Evolutionary conservation across 768 basidiomycete genomes (phyloP).

Genomic region (Leccinum arenicola): DNA sequence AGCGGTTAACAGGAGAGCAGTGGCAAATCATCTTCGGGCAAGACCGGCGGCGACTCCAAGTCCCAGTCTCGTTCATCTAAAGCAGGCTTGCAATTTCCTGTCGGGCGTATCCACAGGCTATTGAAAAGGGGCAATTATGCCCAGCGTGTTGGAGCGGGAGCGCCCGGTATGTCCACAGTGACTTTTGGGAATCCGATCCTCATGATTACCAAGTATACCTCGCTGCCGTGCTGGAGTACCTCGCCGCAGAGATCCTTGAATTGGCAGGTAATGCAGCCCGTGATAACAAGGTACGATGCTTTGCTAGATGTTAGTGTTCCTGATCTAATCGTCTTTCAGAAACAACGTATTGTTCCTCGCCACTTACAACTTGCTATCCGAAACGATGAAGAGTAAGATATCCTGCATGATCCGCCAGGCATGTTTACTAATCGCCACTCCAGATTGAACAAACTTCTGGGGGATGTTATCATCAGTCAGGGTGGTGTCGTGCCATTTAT

Average conservation of each 20-base stretch:
- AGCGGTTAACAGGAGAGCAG: constrained; percentile 20
- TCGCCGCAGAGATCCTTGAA: constrained; percentile 84
- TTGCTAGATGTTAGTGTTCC: not conserved
- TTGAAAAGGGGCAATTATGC: constrained; percentile 74
- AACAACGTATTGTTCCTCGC: constrained; percentile 78
- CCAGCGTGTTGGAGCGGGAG: constrained; percentile 65
- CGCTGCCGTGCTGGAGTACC: constrained; percentile 83
- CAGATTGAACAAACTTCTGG: constrained; percentile 57
- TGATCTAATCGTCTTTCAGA: constrained; percentile 28
- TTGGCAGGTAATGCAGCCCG: constrained; percentile 77
- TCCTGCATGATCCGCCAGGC: not conserved
- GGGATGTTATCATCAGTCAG: constrained; percentile 66
- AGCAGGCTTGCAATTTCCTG: constrained; percentile 71
- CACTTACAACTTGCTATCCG: constrained; percentile 75
- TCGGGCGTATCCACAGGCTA: constrained; percentile 78
- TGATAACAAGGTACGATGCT: constrained; percentile 54
- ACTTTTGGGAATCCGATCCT: not conserved
- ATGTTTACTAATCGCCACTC: not conserved
- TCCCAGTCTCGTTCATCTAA: constrained; percentile 65
- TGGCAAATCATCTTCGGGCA: constrained; percentile 46
- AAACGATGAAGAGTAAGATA: constrained; percentile 66
- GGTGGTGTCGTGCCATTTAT: constrained; percentile 77
- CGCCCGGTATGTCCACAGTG: constrained; percentile 48
- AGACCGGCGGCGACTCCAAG: constrained; percentile 52
- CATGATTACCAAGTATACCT: constrained; percentile 57